Evolutionary conservation across 805 yeast genomes (phyloP), one percentile per base, ranked within the genome.

Genomic region (Schwanniomyces pseudopolymorphus): DNA sequence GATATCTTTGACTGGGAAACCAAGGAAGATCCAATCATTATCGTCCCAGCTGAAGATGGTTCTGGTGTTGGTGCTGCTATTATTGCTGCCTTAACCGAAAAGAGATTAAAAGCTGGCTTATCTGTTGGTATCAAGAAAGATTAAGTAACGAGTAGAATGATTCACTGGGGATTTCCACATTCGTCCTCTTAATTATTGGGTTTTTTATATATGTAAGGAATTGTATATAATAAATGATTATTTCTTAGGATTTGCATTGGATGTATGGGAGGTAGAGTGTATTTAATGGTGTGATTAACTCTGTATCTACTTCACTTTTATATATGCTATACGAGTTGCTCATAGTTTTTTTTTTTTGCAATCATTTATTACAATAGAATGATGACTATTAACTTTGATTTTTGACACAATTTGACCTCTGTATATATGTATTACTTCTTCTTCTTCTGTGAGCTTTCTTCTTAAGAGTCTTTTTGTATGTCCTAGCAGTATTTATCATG

Each of bases 41-140:
- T 91, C 56, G 88, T 85, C 35, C 87, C 95, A 48, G 98, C 99
- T 54, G 97, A 92, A 74, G 99, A 94, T 74, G 99, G 99, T 59
- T 86, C 94, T 33, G 98, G 98, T 75, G 97, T 89, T 41, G 99
- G 99, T 65, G 99, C 99, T 46, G 99, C 98, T 43, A 80, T 92
- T 59, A 92, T 94, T 71, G 98, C 99, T 45, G 97, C 98, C 38
- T 80, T 92, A 69, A 86, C 98, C 47, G 81, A 86, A 67, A 77
- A 81, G 67, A 85, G 99, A 75, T 75, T 85, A 60, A 77, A 73
- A 54, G 75, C 79, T 50, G 92, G 92, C 40, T 68, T 78, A 60
- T 81, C 89, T 51, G 84, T 87, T 50, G 92, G 92, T 49, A 54
- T 54, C 21, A 35, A 39, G 8, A 31, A 31, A 31, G 35, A 31